A percentile compares a stretch with the other conserved stretches of the same genome.
Conservation (phyloP, 495 filamentous ascomycete genomes). For the Penicillium paxilli region DNA sequence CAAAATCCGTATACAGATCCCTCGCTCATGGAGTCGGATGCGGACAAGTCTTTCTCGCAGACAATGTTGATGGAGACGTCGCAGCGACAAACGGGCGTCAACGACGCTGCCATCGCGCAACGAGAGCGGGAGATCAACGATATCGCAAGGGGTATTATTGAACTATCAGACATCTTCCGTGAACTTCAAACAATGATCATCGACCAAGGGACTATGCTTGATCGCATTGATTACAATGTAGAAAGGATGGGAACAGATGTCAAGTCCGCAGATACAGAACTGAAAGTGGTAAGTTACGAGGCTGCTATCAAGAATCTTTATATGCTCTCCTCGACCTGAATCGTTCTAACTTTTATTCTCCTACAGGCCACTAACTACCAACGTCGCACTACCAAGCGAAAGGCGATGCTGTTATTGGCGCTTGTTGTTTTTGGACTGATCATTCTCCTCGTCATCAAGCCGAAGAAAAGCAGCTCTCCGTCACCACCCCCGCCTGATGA, state of each 20-base stretch:
- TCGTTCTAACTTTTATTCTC: not conserved
- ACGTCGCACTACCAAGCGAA: conserved; percentile 82
- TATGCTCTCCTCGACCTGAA: not conserved
- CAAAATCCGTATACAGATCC: conserved; percentile 72
- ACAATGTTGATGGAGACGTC: conserved; percentile 76
- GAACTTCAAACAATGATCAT: conserved; percentile 97
- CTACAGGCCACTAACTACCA: conserved; percentile 82
- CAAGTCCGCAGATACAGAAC: conserved; percentile 87
- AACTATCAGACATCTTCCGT: conserved; percentile 92
- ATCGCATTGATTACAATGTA: conserved; percentile 97
- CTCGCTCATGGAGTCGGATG: conserved; percentile 83
- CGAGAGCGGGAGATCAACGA: conserved; percentile 97
- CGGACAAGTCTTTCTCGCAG: conserved; percentile 90
- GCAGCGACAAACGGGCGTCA: conserved; percentile 67
- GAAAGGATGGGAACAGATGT: conserved; percentile 89
- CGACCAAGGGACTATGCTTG: conserved; percentile 96
- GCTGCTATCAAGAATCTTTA: not conserved
- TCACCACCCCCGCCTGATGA: conserved; percentile 23
- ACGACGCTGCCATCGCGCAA: conserved; percentile 84
- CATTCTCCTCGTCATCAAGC: conserved; percentile 83
- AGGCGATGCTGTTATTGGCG: conserved; percentile 83
- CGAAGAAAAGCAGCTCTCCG: conserved; percentile 52
- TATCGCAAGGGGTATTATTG: conserved; percentile 96
- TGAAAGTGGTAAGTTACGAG: conserved; percentile 71
- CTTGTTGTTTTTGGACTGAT: conserved; percentile 82